Percentiles rank a stretch among this genome's conserved stretches.
These are phyloP conservation scores for Monosporozyma servazzii DNA, from an alignment of 805 yeast genomes.

Conservation along the genomic window DNA sequence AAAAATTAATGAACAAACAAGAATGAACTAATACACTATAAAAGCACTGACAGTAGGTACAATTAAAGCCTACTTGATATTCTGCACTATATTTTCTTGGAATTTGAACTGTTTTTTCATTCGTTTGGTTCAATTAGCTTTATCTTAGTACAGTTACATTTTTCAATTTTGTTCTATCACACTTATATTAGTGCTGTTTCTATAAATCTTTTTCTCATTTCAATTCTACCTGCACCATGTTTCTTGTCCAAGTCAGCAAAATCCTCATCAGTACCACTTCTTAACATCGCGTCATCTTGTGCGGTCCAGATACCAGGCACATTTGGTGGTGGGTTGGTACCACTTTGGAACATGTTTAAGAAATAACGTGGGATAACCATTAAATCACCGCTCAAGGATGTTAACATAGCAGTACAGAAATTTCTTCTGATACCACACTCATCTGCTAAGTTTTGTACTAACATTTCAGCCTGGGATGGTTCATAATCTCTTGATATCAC, in stretches of 20 bases:
- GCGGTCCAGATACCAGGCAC: slow-evolving; percentile 40
- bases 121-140: background rate
- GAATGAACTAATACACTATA: background rate
- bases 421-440: slow-evolving; percentile 36
- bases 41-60: background rate
- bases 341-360: slow-evolving; percentile 33
- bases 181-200: background rate
- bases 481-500: slow-evolving; percentile 35
- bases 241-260: slow-evolving; percentile 28
- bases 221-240: slow-evolving; percentile 36
- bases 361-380: slow-evolving; percentile 35
- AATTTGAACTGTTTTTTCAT: too few species aligned
- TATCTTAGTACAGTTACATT: background rate
- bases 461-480: slow-evolving; percentile 35
- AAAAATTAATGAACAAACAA: background rate
- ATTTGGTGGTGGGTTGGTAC: slow-evolving; percentile 35
- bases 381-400: slow-evolving; percentile 38
- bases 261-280: slow-evolving; percentile 29
- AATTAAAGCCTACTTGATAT: background rate
- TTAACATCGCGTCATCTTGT: slow-evolving; percentile 35
- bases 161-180: background rate
- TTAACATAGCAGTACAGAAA: slow-evolving; percentile 36
- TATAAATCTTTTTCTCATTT: slow-evolving; percentile 34
- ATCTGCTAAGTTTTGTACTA: slow-evolving; percentile 33
- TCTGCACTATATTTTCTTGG: background rate